phyloP scores from a whole-genome alignment of 768 basidiomycete species.

The Gymnopilus dilepis region DNA sequence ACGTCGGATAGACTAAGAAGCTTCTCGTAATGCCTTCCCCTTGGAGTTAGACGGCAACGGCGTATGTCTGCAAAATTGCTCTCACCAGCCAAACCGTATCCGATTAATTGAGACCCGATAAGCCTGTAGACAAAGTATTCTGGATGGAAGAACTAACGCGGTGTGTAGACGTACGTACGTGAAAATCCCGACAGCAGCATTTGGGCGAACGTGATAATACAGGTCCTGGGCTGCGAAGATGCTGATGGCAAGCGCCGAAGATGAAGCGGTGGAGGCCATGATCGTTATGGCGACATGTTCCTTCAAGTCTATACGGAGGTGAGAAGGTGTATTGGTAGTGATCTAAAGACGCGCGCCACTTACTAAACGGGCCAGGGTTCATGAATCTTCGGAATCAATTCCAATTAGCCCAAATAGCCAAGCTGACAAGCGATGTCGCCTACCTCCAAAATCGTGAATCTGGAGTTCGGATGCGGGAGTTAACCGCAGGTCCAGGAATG shows the following conservation, averaged over 20 bases:
- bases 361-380: conserved; percentile 67
- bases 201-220: conserved; percentile 50
- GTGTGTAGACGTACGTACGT: conserved; percentile 18
- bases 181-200: conserved; percentile 46
- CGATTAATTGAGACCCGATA: conserved; percentile 43
- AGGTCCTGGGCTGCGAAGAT: conserved; percentile 59
- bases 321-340: too few relatives aligned
- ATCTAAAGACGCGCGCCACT: not conserved
- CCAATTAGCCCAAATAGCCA: too few relatives aligned
- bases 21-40: conserved; percentile 38
- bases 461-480: conserved; percentile 31
- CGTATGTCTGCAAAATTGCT: not conserved
- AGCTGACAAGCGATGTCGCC: not conserved
- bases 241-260: conserved; percentile 54
- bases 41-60: conserved; percentile 16
- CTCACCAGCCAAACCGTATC: conserved; percentile 42
- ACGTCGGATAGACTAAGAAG: conserved; percentile 56
- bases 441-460: conserved; percentile 47
- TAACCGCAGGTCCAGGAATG: conserved; percentile 35
- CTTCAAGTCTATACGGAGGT: conserved; percentile 29
- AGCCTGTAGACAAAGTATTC: conserved; percentile 23
- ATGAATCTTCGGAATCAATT: conserved; percentile 45
- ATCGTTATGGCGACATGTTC: conserved; percentile 62
- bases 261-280: conserved; percentile 58
- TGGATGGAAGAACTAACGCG: too few relatives aligned